Percentiles rank a stretch among this genome's conserved stretches.
Evolutionary conservation across 805 yeast genomes (phyloP).

Genomic region (Teunomyces atbi): DNA sequence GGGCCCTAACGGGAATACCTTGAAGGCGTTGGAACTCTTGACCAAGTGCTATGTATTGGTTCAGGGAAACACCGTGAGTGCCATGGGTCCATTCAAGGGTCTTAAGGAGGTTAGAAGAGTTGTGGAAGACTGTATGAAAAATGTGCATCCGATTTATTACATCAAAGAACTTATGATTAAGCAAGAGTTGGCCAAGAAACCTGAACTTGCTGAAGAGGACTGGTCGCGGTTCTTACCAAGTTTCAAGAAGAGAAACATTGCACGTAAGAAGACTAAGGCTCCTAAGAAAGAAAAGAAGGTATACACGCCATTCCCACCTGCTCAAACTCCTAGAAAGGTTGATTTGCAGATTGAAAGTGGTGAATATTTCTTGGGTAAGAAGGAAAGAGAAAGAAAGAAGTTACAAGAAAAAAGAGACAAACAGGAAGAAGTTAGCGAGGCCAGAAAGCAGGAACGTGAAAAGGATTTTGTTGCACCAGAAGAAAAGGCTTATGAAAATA

Average conservation of each 20-base stretch:
- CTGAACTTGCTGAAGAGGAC: conserved; percentile 92
- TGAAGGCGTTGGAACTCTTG: conserved; percentile 89
- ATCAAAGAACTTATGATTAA: conserved; percentile 97
- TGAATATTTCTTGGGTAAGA: conserved; percentile 91
- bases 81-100: conserved; percentile 95
- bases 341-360: conserved; percentile 98
- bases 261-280: conserved; percentile 82
- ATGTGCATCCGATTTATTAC: conserved; percentile 96
- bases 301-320: conserved; percentile 99
- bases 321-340: conserved; percentile 93
- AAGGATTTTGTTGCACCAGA: conserved; percentile 85
- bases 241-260: conserved; percentile 94
- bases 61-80: conserved; percentile 96
- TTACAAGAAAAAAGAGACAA: conserved; percentile 75
- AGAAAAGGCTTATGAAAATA: conserved; percentile 57
- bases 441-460: conserved; percentile 65
- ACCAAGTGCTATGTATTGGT: conserved; percentile 96
- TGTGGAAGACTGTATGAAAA: conserved; percentile 96
- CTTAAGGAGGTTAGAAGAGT: conserved; percentile 88
- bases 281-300: conserved; percentile 65
- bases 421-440: conserved; percentile 67
- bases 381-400: conserved; percentile 70
- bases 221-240: conserved; percentile 96
- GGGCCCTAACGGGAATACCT: conserved; percentile 95
- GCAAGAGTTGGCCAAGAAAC: conserved; percentile 90